A percentile compares a stretch with the other conserved stretches of the same genome.
Conservation (phyloP, 768 basidiomycete genomes). For the Naematelia aurantialba region DNA sequence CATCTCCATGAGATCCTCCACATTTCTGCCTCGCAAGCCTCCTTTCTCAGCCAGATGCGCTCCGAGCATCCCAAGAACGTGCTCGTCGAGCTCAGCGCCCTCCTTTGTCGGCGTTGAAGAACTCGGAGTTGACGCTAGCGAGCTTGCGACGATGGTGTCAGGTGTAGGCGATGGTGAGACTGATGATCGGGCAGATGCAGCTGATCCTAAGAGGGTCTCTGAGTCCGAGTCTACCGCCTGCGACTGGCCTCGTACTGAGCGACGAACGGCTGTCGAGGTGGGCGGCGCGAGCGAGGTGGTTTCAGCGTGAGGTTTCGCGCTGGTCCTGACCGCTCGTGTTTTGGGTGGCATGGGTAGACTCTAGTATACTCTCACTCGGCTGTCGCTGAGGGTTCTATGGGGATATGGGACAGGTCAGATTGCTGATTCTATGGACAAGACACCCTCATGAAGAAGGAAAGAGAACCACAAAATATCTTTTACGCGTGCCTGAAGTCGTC, state of each 20-base stretch:
- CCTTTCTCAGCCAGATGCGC: constrained; percentile 8
- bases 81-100: not conserved
- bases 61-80: not conserved
- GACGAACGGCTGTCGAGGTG: not conserved
- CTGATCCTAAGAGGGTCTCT: not conserved
- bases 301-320: not conserved
- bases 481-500: too few species aligned
- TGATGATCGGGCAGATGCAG: not conserved
- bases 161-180: constrained; percentile 2
- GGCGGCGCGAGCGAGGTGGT: not conserved
- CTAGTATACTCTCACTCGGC: not conserved
- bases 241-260: not conserved
- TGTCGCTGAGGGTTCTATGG: not conserved
- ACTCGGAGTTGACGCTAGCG: constrained; percentile 4
- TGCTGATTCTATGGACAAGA: not conserved
- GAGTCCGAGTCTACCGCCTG: not conserved
- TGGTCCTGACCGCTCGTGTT: not conserved
- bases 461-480: too few species aligned
- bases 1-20: constrained; percentile 38
- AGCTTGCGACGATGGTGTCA: not conserved
- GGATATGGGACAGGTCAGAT: not conserved
- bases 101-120: constrained; percentile 3
- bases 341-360: not conserved
- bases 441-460: too few species aligned
- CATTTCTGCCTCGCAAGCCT: constrained; percentile 32